These are phyloP conservation scores for Ophiostoma himal-ulmi DNA, from an alignment of 2,329 filamentous ascomycete species.

Conservation along the genomic window DNA sequence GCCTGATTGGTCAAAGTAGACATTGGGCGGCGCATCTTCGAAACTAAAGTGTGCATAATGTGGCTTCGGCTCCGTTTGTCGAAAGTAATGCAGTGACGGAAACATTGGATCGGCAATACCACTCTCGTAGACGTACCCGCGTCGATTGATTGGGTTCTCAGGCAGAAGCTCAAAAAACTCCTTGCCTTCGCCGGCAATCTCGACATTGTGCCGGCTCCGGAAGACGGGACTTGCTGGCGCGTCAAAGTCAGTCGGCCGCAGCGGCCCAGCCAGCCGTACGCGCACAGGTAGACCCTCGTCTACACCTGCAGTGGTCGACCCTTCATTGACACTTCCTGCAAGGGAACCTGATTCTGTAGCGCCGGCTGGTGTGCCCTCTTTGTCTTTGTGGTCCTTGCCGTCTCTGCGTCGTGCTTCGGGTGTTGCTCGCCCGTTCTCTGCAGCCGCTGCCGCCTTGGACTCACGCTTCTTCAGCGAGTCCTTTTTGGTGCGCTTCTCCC, in stretches of 20 bases:
- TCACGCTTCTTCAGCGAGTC: conserved; percentile 64
- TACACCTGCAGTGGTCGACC: conserved; percentile 23
- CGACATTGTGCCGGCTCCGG: conserved; percentile 49
- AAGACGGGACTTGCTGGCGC: conserved; percentile 53
- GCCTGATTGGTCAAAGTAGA: conserved; percentile 72
- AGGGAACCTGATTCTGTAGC: neutral
- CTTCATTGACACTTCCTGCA: conserved; percentile 6
- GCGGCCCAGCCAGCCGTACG: conserved; percentile 56
- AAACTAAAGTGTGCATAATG: conserved; percentile 82
- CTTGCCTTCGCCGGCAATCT: conserved; percentile 43
- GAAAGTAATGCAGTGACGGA: conserved; percentile 80
- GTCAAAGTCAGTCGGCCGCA: conserved; percentile 58
- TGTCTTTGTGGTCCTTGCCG: neutral
- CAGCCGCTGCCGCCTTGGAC: conserved; percentile 45
- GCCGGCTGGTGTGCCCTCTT: conserved; percentile 5
- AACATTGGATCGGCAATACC: conserved; percentile 87
- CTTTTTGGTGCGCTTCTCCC: conserved; percentile 56
- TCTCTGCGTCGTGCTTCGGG: conserved; percentile 46
- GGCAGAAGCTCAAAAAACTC: conserved; percentile 58
- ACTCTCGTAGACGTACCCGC: conserved; percentile 79
- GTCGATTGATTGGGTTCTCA: conserved; percentile 57
- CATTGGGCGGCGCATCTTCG: conserved; percentile 80
- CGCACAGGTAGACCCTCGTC: conserved; percentile 49
- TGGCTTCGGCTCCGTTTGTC: conserved; percentile 78
- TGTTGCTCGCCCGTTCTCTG: conserved; percentile 39